A percentile compares a stretch with the other conserved stretches of the same genome.
Evolutionary conservation across 2,329 filamentous ascomycete genomes (phyloP).

Genomic region (Ophiostoma australiae): DNA sequence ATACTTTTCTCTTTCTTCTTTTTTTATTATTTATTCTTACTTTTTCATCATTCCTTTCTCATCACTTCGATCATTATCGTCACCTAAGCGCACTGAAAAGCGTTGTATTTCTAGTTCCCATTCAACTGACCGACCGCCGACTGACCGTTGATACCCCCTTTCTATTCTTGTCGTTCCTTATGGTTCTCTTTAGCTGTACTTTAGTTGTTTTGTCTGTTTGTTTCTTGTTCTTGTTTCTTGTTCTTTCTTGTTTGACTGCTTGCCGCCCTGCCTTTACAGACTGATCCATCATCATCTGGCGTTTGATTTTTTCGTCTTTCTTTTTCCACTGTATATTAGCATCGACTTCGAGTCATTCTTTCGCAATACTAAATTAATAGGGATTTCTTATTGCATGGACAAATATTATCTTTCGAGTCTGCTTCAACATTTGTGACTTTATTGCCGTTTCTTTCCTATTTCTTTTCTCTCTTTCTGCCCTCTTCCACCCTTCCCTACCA

Average conservation of each 20-base stretch:
- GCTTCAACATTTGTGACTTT: neutral
- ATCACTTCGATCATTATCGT: neutral
- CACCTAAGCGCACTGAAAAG: conserved; percentile 4
- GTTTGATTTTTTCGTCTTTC: neutral
- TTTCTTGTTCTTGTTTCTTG: neutral
- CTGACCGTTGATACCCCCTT: conserved; percentile 17
- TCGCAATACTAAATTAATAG: neutral
- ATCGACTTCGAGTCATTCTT: neutral
- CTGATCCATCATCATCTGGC: conserved; percentile 11
- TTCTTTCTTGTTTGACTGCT: neutral
- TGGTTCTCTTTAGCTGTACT: neutral
- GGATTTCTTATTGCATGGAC: neutral
- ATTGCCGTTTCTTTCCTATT: neutral
- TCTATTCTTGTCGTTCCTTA: conserved; percentile 5
- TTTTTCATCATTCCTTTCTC: neutral
- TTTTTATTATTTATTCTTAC: neutral
- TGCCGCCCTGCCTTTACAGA: neutral
- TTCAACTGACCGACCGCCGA: conserved; percentile 16
- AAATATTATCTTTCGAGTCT: neutral
- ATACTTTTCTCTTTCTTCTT: neutral
- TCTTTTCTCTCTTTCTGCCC: neutral
- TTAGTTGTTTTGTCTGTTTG: neutral
- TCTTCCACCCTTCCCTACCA: neutral
- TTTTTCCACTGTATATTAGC: neutral
- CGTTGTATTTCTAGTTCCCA: conserved; percentile 10